Conservation (phyloP, 2,329 filamentous ascomycete species). For the Exophiala sp. region DNA sequence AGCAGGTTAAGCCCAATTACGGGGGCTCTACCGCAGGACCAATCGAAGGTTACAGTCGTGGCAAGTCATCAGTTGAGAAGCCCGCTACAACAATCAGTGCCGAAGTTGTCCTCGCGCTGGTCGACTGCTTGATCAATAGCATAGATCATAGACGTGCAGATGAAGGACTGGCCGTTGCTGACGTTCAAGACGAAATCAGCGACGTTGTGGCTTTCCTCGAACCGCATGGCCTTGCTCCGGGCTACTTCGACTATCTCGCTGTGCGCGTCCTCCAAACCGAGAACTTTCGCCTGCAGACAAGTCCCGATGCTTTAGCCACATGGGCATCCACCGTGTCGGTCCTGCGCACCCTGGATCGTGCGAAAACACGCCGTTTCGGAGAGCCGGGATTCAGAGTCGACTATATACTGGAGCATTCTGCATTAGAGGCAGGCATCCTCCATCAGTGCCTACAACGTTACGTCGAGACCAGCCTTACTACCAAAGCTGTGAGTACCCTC, state of each 20-base stretch:
- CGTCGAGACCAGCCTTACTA: constrained; percentile 26
- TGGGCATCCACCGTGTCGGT: constrained; percentile 3
- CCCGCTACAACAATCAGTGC: constrained; percentile 52
- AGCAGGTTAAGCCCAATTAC: constrained; percentile 12
- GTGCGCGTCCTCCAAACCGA: constrained; percentile 52
- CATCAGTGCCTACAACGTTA: constrained; percentile 40
- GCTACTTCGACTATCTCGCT: constrained; percentile 38
- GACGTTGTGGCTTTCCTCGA: constrained; percentile 43
- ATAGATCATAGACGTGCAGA: constrained; percentile 35
- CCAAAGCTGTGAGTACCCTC: constrained; percentile 22
- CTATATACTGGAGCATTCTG: constrained; percentile 17
- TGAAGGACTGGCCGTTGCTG: neutral
- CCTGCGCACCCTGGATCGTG: constrained; percentile 6
- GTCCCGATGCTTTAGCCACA: constrained; percentile 42
- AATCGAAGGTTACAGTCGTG: constrained; percentile 20
- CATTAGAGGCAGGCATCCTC: constrained; percentile 31
- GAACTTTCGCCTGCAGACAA: constrained; percentile 42
- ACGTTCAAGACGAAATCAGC: constrained; percentile 26
- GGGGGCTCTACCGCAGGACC: constrained; percentile 14
- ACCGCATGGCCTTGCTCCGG: constrained; percentile 31
- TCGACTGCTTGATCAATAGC: constrained; percentile 52
- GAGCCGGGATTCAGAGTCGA: constrained; percentile 10
- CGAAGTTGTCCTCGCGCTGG: constrained; percentile 55
- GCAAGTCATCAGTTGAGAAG: constrained; percentile 38
- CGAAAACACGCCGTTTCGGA: neutral